Evolutionary conservation across 208 protist genomes (phyloP), one percentile per base, ranked within the genome.

Genomic region (Plasmodiophora brassicae): DNA sequence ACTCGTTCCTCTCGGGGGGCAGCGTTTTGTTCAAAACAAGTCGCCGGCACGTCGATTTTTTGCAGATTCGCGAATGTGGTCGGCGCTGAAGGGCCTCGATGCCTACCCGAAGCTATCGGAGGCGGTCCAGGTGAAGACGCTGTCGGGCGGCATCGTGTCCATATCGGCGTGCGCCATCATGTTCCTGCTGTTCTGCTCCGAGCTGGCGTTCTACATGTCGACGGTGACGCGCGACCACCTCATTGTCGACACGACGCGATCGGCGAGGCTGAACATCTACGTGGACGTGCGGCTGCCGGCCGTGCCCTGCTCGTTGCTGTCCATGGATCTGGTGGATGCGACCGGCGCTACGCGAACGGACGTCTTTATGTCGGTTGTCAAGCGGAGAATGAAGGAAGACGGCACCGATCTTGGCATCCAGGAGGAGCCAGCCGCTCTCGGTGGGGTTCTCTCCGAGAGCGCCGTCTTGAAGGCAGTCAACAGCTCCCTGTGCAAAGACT

Each of bases 111-210:
- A 78, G n/a, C 65, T 78, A 5, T 36, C 14, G 32, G 65, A 78
- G 65, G 65, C 65, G 14, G 65, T 78, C 65, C 65, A 78, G 65
- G 65, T 78, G 14, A 78, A 78, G n/a, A 78, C 65, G 32, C 65
- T 78, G 65, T n/a, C 65, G 5, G 65, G 65, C n/a, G 65, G 65
- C 5, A 78, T 78, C n/a, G 65, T 78, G 20, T 78, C 65, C 32
- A 78, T 78, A 5, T 36, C n/a, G 41, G 32, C 65, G 41, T 78
- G 10, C 14, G 14, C 41, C 5, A 5, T 78, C 41, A 78, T 78
- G 65, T 78, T 78, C 20, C 41, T 78, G n/a, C n/a, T 78, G n/a
- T 78, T 78, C 65, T 78, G 65, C n/a, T 78, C 65, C 65, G 65
- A 78, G n/a, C n/a, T 78, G 5, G 65, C 41, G n/a, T 78, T 44